Conservation (phyloP, 352 stramenopile genomes). For the Albugo candida region DNA sequence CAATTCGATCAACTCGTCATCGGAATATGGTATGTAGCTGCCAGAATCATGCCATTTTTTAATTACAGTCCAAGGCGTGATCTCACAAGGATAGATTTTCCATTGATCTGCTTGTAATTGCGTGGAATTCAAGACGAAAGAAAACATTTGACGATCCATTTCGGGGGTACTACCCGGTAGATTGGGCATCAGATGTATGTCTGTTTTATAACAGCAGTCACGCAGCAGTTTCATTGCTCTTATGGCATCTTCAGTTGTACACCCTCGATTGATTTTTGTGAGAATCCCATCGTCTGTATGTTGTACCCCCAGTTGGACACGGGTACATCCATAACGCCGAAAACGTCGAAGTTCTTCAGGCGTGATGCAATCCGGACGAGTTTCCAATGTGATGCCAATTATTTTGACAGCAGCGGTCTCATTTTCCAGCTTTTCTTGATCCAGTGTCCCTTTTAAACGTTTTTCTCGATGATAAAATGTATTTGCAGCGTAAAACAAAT, state of each 20-base stretch:
- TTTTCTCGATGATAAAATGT: slow-evolving; percentile 73
- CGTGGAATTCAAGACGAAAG: slow-evolving; percentile 71
- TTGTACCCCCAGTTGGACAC: slow-evolving; percentile 81
- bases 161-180: slow-evolving; percentile 67
- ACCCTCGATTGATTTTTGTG: slow-evolving; percentile 82
- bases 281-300: slow-evolving; percentile 83
- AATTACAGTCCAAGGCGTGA: slow-evolving; percentile 81
- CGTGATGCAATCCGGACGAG: slow-evolving; percentile 80
- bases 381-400: slow-evolving; percentile 83
- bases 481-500: slow-evolving; percentile 86
- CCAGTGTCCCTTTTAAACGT: slow-evolving; percentile 41
- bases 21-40: slow-evolving; percentile 76
- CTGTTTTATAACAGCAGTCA: slow-evolving; percentile 87
- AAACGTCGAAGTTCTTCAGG: slow-evolving; percentile 72
- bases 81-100: slow-evolving; percentile 91
- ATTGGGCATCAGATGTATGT: slow-evolving; percentile 89
- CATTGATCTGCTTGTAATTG: slow-evolving; percentile 87
- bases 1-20: slow-evolving; percentile 75
- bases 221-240: slow-evolving; percentile 68
- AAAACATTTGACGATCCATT: slow-evolving; percentile 80
- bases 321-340: slow-evolving; percentile 67
- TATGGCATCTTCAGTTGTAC: slow-evolving; percentile 51
- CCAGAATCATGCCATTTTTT: slow-evolving; percentile 83
- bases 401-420: slow-evolving; percentile 69
- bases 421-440: slow-evolving; percentile 81